A percentile compares a stretch with the other conserved stretches of the same genome.
These are phyloP conservation scores for Willaertia magna DNA, from an alignment of 208 protist genomes.

Conservation along the genomic window DNA sequence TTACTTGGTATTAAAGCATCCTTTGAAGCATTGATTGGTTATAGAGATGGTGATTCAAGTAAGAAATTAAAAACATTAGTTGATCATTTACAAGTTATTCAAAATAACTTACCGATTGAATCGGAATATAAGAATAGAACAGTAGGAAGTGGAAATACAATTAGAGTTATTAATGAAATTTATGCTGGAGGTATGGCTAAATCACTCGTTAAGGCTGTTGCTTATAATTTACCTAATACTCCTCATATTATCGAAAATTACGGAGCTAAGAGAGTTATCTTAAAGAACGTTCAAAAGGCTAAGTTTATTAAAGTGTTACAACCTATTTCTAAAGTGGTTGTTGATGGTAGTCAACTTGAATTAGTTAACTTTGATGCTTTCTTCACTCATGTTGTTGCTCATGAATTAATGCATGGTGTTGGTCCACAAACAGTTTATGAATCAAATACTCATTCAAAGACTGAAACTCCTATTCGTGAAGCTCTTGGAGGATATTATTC, in stretches of 20 bases:
- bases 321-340: not conserved
- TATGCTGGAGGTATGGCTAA: not conserved
- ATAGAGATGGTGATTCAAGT: not conserved
- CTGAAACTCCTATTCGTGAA: not conserved
- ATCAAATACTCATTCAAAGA: not conserved
- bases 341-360: not conserved
- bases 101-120: not conserved
- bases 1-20: not conserved
- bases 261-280: not conserved
- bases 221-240: constrained; percentile 1
- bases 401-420: constrained; percentile 7
- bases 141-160: not conserved
- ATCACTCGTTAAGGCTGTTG: not conserved
- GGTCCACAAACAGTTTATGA: not conserved
- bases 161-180: not conserved
- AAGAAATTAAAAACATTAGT: not conserved
- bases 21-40: not conserved
- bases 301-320: not conserved
- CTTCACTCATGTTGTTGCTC: not conserved
- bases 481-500: not conserved
- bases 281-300: not conserved
- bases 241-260: not conserved
- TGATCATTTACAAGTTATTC: not conserved
- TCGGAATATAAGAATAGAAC: not conserved
- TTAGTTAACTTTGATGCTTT: constrained; percentile 2